Percentiles rank a stretch among this genome's conserved stretches.
phyloP scores from a whole-genome alignment of 2,329 filamentous ascomycete species.

The Hymenoscyphus fructigenus region DNA sequence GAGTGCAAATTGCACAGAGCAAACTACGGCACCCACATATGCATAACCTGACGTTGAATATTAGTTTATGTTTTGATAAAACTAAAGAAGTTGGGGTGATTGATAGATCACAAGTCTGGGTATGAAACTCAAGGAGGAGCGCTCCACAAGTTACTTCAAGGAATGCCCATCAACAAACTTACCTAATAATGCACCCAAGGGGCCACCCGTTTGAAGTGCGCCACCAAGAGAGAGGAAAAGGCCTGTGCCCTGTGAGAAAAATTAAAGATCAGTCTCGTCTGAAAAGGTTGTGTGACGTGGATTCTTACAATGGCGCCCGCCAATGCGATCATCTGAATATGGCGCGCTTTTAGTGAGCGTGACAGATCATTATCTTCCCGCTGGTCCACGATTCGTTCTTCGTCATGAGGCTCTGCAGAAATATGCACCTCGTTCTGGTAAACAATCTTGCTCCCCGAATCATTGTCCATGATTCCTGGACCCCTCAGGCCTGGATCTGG shows the following conservation, averaged over 20 bases:
- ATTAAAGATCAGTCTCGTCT: background rate
- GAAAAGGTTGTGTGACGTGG: background rate
- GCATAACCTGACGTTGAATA: constrained; percentile 21
- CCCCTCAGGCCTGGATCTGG: no score
- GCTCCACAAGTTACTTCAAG: no score
- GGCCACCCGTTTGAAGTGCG: constrained; percentile 49
- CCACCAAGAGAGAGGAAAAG: constrained; percentile 52
- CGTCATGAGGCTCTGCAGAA: background rate
- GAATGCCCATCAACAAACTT: background rate
- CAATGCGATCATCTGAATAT: constrained; percentile 43
- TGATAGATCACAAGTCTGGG: no score
- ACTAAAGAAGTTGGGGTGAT: no score
- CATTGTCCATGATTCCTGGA: no score
- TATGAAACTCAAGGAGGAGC: no score
- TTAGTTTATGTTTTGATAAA: no score
- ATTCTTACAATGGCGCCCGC: constrained; percentile 33
- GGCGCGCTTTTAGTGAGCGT: constrained; percentile 41
- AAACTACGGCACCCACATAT: constrained; percentile 43
- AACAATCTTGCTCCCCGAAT: background rate
- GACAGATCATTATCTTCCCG: constrained; percentile 4
- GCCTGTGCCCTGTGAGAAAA: constrained; percentile 45
- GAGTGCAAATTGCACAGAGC: constrained; percentile 42
- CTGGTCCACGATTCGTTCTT: background rate
- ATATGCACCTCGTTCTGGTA: background rate
- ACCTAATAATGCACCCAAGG: constrained; percentile 44